These are phyloP conservation scores for Botrytis byssoidea DNA, from an alignment of 2,329 filamentous ascomycete genomes.

Conservation along the genomic window DNA sequence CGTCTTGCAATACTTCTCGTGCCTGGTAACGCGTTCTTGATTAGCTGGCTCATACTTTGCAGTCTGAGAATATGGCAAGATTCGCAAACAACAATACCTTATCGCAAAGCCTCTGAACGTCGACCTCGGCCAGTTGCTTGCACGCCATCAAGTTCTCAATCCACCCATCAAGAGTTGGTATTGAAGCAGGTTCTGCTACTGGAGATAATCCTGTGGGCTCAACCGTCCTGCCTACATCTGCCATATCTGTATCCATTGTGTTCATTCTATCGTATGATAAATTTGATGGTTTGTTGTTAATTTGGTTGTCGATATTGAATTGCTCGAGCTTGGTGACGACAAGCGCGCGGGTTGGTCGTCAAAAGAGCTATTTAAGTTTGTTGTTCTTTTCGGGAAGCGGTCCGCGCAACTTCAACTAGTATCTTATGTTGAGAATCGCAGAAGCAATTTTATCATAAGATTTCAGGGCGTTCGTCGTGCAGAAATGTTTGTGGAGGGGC, in stretches of 20 bases:
- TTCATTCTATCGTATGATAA: conserved; percentile 21
- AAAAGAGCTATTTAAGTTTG: conserved; percentile 9
- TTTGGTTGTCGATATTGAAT: conserved; percentile 30
- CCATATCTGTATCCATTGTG: conserved; percentile 96
- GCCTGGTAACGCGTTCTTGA: conserved; percentile 55
- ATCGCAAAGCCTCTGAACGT: conserved; percentile 96
- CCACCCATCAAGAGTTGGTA: conserved; percentile 94
- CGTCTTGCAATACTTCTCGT: conserved; percentile 92
- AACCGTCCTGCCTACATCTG: conserved; percentile 87
- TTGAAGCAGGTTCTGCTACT: conserved; percentile 79
- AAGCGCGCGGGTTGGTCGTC: conserved; percentile 21
- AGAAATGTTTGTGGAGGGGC: conserved; percentile 19
- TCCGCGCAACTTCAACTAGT: conserved; percentile 18
- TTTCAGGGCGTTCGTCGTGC: conserved; percentile 9
- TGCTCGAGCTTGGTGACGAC: conserved; percentile 34
- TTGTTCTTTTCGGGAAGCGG: conserved; percentile 15
- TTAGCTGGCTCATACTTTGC: conserved; percentile 14
- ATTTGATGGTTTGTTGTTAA: conserved; percentile 17
- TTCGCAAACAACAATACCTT: conserved; percentile 63
- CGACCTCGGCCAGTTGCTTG: conserved; percentile 93
- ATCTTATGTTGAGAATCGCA: conserved; percentile 17
- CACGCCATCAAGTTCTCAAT: conserved; percentile 97
- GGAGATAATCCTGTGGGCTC: conserved; percentile 74
- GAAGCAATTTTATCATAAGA: conserved; percentile 11
- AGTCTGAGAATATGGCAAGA: conserved; percentile 15